Percentiles rank a stretch among this genome's conserved stretches.
phyloP scores from a whole-genome alignment of 2,329 filamentous ascomycete genomes.

The Didymosphaeria variabile region DNA sequence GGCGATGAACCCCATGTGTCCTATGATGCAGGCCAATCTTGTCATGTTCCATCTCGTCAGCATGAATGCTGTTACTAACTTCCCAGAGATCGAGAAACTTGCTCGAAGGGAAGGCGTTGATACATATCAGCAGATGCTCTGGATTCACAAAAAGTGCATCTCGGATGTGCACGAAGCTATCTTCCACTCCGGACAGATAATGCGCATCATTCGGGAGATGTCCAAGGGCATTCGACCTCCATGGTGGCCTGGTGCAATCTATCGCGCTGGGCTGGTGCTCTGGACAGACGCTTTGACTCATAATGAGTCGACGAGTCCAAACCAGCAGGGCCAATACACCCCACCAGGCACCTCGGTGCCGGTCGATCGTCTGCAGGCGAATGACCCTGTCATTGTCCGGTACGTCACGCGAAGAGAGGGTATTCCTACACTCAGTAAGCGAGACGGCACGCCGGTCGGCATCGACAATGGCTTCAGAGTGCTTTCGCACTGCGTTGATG shows the following conservation, averaged over 20 bases:
- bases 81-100: constrained; percentile 72
- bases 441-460: constrained; percentile 58
- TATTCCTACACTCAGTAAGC: constrained; percentile 60
- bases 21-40: constrained; percentile 70
- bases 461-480: constrained; percentile 60
- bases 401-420: constrained; percentile 65
- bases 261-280: constrained; percentile 62
- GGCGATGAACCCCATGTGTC: constrained; percentile 65
- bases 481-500: constrained; percentile 61
- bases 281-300: constrained; percentile 64
- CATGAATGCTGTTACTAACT: constrained; percentile 73
- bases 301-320: constrained; percentile 54
- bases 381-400: constrained; percentile 61
- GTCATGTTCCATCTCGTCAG: constrained; percentile 76
- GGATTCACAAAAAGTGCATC: constrained; percentile 69
- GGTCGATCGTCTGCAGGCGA: constrained; percentile 60
- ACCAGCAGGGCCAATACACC: constrained; percentile 49
- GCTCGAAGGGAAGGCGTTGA: constrained; percentile 69
- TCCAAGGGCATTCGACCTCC: constrained; percentile 67
- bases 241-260: constrained; percentile 77
- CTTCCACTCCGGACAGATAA: constrained; percentile 73
- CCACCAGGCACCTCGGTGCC: constrained; percentile 53
- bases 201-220: constrained; percentile 69
- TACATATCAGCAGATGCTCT: constrained; percentile 63
- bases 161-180: constrained; percentile 70